Conservation (phyloP, 2,329 filamentous ascomycete genomes). For the Fusarium sp. region DNA sequence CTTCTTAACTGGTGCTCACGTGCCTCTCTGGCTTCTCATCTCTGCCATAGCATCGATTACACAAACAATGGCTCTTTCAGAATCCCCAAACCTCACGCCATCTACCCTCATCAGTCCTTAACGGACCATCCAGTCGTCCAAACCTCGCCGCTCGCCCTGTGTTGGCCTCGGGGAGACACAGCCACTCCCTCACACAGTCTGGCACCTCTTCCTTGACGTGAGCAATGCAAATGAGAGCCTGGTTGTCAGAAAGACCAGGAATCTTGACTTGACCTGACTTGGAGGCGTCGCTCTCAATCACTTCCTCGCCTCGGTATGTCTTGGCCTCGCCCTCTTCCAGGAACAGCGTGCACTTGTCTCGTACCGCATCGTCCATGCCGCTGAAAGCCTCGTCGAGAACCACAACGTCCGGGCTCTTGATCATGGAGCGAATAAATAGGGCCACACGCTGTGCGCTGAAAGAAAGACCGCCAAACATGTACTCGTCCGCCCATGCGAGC, state of each 20-base stretch:
- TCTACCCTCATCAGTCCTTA: constrained; percentile 66
- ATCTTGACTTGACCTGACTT: constrained; percentile 63
- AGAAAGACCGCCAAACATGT: constrained; percentile 78
- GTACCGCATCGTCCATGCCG: constrained; percentile 82
- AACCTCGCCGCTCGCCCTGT: constrained; percentile 71
- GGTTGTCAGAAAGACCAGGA: constrained; percentile 72
- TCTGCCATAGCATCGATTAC: neutral
- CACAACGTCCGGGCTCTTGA: constrained; percentile 84
- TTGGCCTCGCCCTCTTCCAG: constrained; percentile 73
- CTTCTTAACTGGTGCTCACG: neutral
- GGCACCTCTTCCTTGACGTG: constrained; percentile 94
- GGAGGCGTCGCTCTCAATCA: constrained; percentile 61
- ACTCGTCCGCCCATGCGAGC: constrained; percentile 73
- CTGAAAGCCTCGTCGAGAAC: constrained; percentile 91
- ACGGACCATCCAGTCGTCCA: constrained; percentile 71
- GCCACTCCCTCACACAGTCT: constrained; percentile 83
- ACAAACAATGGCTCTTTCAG: neutral
- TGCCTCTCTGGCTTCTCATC: neutral
- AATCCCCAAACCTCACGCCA: constrained; percentile 77
- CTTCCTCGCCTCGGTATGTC: constrained; percentile 50
- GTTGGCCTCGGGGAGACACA: constrained; percentile 84
- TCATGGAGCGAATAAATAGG: constrained; percentile 83
- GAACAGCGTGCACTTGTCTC: constrained; percentile 90
- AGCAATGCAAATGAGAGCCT: constrained; percentile 92
- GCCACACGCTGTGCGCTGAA: constrained; percentile 88